Base-by-base conservation (phyloP, 306 rosid species). In the Neltuma alba region DNA sequence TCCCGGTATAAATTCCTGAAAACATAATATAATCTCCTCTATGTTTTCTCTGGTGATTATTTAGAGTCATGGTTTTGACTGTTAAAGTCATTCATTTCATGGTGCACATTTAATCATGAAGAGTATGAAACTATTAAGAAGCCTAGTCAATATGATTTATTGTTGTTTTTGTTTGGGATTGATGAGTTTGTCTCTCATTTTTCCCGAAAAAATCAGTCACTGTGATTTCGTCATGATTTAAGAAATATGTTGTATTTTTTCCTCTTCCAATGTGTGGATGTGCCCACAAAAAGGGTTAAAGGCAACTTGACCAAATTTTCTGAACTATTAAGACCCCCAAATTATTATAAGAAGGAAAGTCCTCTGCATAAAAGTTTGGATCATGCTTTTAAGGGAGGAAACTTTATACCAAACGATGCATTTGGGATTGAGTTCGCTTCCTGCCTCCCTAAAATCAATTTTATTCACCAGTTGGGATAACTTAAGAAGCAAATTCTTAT, bases 1-100 rank as follows among this genome's bases (percentile, higher is more conserved):
- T 96, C 86, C 99, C 98, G 96, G 99, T 96, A 93, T 85, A 86
- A 85, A 86, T 77, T 88, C 87, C 27, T 83, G 36, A 79, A 74
- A 77, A 81, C 83, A 83, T 86, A 41, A 61, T 81, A 55, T 83
- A 60, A 81, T 80, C 7, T 69, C 45, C 80, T 61, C 83, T 80
- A 28, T 79, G 30, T 72, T 30, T 58, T 79, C 75, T 63, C 13
- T 72, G 78, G 75, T 76, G 34, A 66, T 36, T 68, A 40, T 77
- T 75, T n/a, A 16, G 69, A 81, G 33, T 34, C 45, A 20, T 79
- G 74, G 45, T 64, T 30, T n/a, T 61, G 44, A 57, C 65, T 74
- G 40, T 52, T 7, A 18, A 40, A 75, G 36, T 52, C 30, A 61
- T 73, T 68, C 28, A 58, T 50, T 81, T 74, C 45, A 45, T 57